phyloP scores from a whole-genome alignment of 1,139 yeast species.

The Saccharomyces hybrid region DNA sequence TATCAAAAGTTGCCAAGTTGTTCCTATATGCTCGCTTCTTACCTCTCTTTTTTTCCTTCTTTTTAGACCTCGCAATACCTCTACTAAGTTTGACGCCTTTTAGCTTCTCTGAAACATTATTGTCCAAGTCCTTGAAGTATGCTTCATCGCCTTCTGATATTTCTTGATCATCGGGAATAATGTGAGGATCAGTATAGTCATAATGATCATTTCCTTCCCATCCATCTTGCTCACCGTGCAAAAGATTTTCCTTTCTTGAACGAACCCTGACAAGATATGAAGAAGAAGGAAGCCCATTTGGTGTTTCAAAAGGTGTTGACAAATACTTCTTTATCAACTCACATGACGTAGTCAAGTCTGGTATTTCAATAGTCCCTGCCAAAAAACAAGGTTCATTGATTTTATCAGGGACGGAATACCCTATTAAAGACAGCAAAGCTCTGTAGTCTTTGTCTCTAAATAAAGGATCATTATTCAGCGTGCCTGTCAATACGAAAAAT shows the following conservation, averaged over 20 bases:
- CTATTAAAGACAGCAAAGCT: slow-evolving; percentile 23
- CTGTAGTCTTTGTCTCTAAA: slow-evolving; percentile 27
- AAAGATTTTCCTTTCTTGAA: background rate
- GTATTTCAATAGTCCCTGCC: slow-evolving; percentile 12
- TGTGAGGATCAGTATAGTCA: slow-evolving; percentile 16
- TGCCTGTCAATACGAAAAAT: slow-evolving; percentile 6
- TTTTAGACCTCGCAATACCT: slow-evolving; percentile 24
- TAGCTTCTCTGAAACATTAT: slow-evolving; percentile 1
- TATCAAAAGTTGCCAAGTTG: slow-evolving; percentile 12
- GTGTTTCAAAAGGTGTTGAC: slow-evolving; percentile 26
- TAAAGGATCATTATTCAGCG: slow-evolving; percentile 12
- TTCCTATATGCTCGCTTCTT: slow-evolving; percentile 7
- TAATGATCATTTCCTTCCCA: slow-evolving; percentile 20
- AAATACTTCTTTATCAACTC: slow-evolving; percentile 20
- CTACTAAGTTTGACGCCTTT: slow-evolving; percentile 8
- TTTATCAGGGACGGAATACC: slow-evolving; percentile 23
- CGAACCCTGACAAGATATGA: slow-evolving; percentile 21
- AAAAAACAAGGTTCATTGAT: slow-evolving; percentile 20
- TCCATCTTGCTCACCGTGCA: slow-evolving; percentile 14
- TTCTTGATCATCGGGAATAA: slow-evolving; percentile 13
- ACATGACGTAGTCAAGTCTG: slow-evolving; percentile 13
- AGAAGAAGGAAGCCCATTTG: slow-evolving; percentile 26
- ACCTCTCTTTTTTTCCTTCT: slow-evolving; percentile 8
- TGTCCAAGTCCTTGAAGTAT: slow-evolving; percentile 26
- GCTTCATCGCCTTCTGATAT: slow-evolving; percentile 18